Evolutionary conservation across 345 rosid genomes (phyloP), one percentile per base, ranked within the genome.

Genomic region (Lepidium africanum): DNA sequence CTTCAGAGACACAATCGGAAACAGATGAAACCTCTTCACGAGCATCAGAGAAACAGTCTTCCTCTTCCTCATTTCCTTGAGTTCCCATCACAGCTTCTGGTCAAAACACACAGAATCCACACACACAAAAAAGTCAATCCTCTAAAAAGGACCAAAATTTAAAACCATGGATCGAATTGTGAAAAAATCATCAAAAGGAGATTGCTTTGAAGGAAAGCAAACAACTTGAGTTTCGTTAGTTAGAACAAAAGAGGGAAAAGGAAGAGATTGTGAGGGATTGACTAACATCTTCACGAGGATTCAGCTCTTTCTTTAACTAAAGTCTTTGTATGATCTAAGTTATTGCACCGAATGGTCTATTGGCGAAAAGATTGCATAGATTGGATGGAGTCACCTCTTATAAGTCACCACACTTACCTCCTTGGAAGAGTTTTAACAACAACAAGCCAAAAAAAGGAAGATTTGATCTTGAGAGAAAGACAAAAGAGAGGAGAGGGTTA

Each of bases 11-110:
- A 63, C 74, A 67, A 71, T 83, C 89, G 21, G 86, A 86, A 50
- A 71, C 77, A 35, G 83, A 79, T 51, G 80, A 75, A 19, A 77
- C 76, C 77, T 84, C 89, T 77, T 86, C 91, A 2, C 77, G 78
- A 50, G 84, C 85, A 76, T 90, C 94, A 41, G 81, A 79, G 71
- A 84, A 87, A 21, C 53, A 65, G 10, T 79, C 86, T 5, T 79
- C 86, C 19, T 76, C 84, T 67, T 76, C 82, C 49, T 63, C 83
- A 7, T 55, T 67, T 40, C 62, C 48, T 54, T 5, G 61, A 60
- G 59, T 73, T 59, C 61, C 80, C 90, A 81, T 79, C 74, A 50
- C 49, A 23, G 9, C 50, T 33, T 81, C 88, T 81, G 78, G 60
- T 55, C 47, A 36, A 41, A 37, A 57, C 14, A 54, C 23, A 55